These are phyloP conservation scores for Xylariaceae sp. DNA, from an alignment of 2,329 filamentous ascomycete genomes.

Conservation along the genomic window DNA sequence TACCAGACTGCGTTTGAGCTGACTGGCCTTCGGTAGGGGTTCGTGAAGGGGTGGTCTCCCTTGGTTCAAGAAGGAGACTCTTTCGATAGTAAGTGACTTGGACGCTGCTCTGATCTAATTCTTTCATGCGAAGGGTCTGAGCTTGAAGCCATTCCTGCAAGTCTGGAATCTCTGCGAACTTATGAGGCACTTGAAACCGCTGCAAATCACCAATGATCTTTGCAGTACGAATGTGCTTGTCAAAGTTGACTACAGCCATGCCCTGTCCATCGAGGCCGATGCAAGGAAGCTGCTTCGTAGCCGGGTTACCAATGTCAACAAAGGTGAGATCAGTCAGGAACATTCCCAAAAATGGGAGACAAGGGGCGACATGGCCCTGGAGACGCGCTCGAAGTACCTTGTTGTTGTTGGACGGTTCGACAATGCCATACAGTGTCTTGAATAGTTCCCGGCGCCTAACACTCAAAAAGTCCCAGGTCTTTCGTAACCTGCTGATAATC, in stretches of 20 bases:
- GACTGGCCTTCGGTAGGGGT: constrained; percentile 32
- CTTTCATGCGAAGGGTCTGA: constrained; percentile 72
- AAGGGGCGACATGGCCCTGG: constrained; percentile 82
- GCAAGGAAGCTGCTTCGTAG: constrained; percentile 68
- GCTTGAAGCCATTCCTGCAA: constrained; percentile 89
- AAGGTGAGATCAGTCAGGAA: constrained; percentile 96
- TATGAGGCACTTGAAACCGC: constrained; percentile 91
- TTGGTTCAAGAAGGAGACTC: constrained; percentile 76
- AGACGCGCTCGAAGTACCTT: constrained; percentile 77
- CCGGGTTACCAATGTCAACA: constrained; percentile 87
- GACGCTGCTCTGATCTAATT: constrained; percentile 50
- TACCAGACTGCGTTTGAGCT: constrained; percentile 24
- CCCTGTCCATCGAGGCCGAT: constrained; percentile 54
- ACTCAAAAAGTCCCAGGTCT: constrained; percentile 87
- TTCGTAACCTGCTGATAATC: constrained; percentile 79
- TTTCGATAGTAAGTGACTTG: constrained; percentile 69
- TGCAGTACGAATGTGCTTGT: constrained; percentile 91
- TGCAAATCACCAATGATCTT: constrained; percentile 95
- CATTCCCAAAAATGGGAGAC: constrained; percentile 91
- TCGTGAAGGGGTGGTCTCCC: constrained; percentile 42
- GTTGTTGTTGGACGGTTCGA: constrained; percentile 89
- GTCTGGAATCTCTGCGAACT: constrained; percentile 74
- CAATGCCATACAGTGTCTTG: constrained; percentile 72
- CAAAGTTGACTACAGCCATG: constrained; percentile 88
- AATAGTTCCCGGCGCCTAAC: constrained; percentile 76